phyloP scores from a whole-genome alignment of 805 yeast genomes.

The Sungouiozyma ichnusensis region DNA sequence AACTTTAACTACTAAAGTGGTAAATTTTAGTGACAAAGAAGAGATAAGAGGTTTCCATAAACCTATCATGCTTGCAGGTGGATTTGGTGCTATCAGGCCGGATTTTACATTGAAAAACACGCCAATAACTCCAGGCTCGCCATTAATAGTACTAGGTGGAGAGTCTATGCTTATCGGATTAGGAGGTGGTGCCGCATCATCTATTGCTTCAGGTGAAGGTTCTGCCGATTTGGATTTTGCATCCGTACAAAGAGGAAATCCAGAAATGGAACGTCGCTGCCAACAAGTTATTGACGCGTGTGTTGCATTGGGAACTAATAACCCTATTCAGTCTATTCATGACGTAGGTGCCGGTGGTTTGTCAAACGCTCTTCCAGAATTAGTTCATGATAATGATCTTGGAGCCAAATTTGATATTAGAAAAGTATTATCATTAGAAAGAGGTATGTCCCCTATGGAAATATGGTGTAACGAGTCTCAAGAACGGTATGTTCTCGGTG shows the following conservation, averaged over 20 bases:
- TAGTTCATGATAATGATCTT: slow-evolving; percentile 91
- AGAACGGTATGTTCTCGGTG: slow-evolving; percentile 94
- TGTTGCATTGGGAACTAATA: slow-evolving; percentile 61
- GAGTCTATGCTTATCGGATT: slow-evolving; percentile 96
- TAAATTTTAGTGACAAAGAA: slow-evolving; percentile 45
- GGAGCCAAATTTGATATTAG: slow-evolving; percentile 92
- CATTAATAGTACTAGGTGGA: slow-evolving; percentile 91
- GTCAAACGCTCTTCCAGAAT: slow-evolving; percentile 93
- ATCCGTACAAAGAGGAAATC: slow-evolving; percentile 98
- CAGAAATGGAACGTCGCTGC: slow-evolving; percentile 98
- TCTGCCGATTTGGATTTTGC: slow-evolving; percentile 96
- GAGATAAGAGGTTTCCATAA: slow-evolving; percentile 95
- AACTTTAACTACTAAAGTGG: slow-evolving; percentile 77
- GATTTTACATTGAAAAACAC: slow-evolving; percentile 80
- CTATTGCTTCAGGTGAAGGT: slow-evolving; percentile 92
- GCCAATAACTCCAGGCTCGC: slow-evolving; percentile 84
- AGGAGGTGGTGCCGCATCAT: slow-evolving; percentile 99
- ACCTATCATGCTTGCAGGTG: slow-evolving; percentile 99
- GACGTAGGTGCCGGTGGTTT: slow-evolving; percentile 99
- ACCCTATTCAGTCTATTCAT: slow-evolving; percentile 90
- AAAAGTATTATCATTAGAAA: slow-evolving; percentile 81
- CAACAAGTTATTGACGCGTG: slow-evolving; percentile 96
- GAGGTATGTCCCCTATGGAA: slow-evolving; percentile 99
- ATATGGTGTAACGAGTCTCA: slow-evolving; percentile 99
- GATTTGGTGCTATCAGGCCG: slow-evolving; percentile 94